These are phyloP conservation scores for Dactylis glomerata DNA, from an alignment of 176 grass and related monocot species.

Conservation along the genomic window DNA sequence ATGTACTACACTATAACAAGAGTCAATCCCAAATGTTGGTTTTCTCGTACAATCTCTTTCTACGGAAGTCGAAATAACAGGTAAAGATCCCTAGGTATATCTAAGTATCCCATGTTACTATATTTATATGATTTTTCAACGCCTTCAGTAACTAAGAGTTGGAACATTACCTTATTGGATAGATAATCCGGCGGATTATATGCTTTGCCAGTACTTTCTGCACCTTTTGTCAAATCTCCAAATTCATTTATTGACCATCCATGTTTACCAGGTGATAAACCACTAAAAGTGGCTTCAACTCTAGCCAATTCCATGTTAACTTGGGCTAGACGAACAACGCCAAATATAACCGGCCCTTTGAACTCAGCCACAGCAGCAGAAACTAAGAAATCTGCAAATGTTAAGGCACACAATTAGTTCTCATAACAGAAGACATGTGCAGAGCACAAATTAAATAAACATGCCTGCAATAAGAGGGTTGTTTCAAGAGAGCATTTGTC, in stretches of 20 bases:
- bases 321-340: slow-evolving; percentile 88
- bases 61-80: background rate
- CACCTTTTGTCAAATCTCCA: slow-evolving; percentile 87
- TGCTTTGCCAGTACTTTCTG: slow-evolving; percentile 78
- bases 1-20: background rate
- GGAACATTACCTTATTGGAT: slow-evolving; percentile 54
- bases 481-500: slow-evolving; percentile 5
- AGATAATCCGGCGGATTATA: slow-evolving; percentile 57
- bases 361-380: slow-evolving; percentile 94
- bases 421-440: background rate
- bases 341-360: slow-evolving; percentile 79
- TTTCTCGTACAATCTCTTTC: background rate
- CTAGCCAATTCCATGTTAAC: slow-evolving; percentile 89
- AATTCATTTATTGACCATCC: slow-evolving; percentile 97
- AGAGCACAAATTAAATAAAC: slow-evolving; percentile 19
- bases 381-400: slow-evolving; percentile 70
- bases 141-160: background rate
- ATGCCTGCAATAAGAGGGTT: background rate
- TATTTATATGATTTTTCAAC: background rate
- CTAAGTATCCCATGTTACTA: background rate
- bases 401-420: slow-evolving; percentile 7
- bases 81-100: background rate
- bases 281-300: slow-evolving; percentile 95
- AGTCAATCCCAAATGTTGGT: background rate
- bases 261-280: slow-evolving; percentile 83